Base-by-base conservation (phyloP, 768 basidiomycete genomes). In the Podaxis rugospora region DNA sequence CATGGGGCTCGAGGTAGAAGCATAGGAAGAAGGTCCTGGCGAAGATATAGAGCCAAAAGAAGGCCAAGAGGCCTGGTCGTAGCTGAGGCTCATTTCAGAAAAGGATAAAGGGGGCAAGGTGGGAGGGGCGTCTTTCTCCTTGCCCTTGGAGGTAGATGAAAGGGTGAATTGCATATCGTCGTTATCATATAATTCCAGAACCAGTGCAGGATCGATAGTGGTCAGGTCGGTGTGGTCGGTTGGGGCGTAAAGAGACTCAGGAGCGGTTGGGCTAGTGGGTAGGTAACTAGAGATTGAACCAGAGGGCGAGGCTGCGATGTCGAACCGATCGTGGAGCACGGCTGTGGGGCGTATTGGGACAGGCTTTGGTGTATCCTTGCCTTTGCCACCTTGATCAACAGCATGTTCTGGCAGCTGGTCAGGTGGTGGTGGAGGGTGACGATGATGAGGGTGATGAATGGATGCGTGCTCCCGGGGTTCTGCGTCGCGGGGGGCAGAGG, bases 81-180 rank as follows among this genome's bases (percentile, higher is more conserved):
- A 82, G 55, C 72, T 74, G 63, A 89, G 76, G 59, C 78, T 77
- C 39, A 87, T 75, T 32, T 83, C 76, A 54, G 83, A 77, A 67
- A 92, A 85, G 35, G 79, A 74, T 61, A 90, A 76, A 63, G 89
- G 87, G 62, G 89, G 87, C 62, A 90, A 78, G 69, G 77, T 77
- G 61, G 89, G 85, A 50, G 87, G 82, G 61, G 68, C 77, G 75
- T 78, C 86, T 72, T 82, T 89, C 66, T 80, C 84, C 74, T 88
- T 91, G 28, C 80, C 82, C 68, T 83, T 82, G 59, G 63, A 67
- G 55, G 58, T 62, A 14, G 64, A 63, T 57, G 58, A 60, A 10
- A 57, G 63, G 52, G 59, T 58, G 14, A 56, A 63, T 57, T 62
- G 50, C 57, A 52, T 52, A 36, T 54, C 42, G 44, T 65, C 63